A percentile compares a stretch with the other conserved stretches of the same genome.
Conservation (phyloP, 2,329 filamentous ascomycete genomes). For the Aspergillus fischeri region DNA sequence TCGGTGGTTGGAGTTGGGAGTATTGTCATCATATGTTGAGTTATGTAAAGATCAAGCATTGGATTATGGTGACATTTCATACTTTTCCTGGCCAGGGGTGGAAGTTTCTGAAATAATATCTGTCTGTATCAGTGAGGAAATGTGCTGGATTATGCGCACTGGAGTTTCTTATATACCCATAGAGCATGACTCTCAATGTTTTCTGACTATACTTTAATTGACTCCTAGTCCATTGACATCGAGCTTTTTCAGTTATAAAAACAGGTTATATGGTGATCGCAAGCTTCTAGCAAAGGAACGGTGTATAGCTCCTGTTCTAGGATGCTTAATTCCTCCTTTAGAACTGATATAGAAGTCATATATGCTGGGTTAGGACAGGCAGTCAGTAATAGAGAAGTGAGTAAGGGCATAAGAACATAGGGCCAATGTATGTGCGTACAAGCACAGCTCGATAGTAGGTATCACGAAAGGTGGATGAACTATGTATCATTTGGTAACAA, state of each 20-base stretch:
- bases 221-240: neutral
- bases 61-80: neutral
- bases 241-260: neutral
- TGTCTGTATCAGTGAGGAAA: neutral
- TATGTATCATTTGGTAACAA: slow-evolving; percentile 21
- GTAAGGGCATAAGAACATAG: neutral
- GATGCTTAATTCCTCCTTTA: neutral
- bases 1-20: slow-evolving; percentile 12
- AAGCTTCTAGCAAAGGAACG: neutral
- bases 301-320: neutral
- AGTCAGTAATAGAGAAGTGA: neutral
- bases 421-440: neutral
- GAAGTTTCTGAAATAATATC: neutral
- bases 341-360: neutral
- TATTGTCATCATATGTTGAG: neutral
- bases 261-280: neutral
- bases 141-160: neutral
- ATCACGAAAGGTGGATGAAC: neutral
- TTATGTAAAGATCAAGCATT: neutral
- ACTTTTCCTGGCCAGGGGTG: neutral
- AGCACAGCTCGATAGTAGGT: neutral
- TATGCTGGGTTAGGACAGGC: neutral
- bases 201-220: neutral
- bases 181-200: neutral
- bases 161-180: neutral